Percentiles rank a stretch among this genome's conserved stretches.
These are phyloP conservation scores for Tanozyma kutaoensis DNA, from an alignment of 805 yeast species.

Conservation along the genomic window DNA sequence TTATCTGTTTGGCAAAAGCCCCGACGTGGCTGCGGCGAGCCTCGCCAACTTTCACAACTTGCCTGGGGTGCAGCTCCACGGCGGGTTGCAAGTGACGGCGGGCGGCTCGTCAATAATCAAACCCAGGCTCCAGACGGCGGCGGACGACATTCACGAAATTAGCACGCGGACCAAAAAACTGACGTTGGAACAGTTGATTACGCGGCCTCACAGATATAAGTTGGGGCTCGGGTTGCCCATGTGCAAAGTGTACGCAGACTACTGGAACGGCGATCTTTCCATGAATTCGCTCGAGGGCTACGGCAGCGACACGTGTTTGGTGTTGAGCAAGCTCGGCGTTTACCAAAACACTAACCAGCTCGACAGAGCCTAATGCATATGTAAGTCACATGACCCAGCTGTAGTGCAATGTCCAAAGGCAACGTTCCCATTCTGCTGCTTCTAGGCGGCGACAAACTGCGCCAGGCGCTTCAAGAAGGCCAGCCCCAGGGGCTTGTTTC, in stretches of 20 bases:
- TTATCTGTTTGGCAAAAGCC: conserved; percentile 81
- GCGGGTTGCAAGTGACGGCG: conserved; percentile 27
- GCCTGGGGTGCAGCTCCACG: conserved; percentile 43
- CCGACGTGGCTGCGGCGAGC: conserved; percentile 44
- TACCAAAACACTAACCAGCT: conserved; percentile 50
- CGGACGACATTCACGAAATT: conserved; percentile 21
- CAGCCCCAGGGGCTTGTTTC: conserved; percentile 10
- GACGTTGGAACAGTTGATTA: conserved; percentile 51
- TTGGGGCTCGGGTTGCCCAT: conserved; percentile 86
- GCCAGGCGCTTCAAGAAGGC: not conserved
- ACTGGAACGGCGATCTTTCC: conserved; percentile 88
- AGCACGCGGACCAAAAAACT: conserved; percentile 22
- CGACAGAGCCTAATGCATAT: conserved; percentile 43
- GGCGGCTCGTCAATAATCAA: conserved; percentile 7
- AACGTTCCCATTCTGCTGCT: not conserved
- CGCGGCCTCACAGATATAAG: conserved; percentile 62
- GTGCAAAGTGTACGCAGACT: conserved; percentile 87
- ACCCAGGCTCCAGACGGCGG: conserved; percentile 18
- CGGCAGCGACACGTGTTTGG: conserved; percentile 80
- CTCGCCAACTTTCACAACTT: conserved; percentile 54
- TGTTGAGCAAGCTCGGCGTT: conserved; percentile 66
- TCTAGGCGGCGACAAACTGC: not conserved
- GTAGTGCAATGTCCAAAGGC: not conserved
- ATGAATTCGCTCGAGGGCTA: conserved; percentile 80
- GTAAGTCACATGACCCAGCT: not conserved